phyloP scores from a whole-genome alignment of 352 stramenopile genomes.

The Globisporangium emineosum region DNA sequence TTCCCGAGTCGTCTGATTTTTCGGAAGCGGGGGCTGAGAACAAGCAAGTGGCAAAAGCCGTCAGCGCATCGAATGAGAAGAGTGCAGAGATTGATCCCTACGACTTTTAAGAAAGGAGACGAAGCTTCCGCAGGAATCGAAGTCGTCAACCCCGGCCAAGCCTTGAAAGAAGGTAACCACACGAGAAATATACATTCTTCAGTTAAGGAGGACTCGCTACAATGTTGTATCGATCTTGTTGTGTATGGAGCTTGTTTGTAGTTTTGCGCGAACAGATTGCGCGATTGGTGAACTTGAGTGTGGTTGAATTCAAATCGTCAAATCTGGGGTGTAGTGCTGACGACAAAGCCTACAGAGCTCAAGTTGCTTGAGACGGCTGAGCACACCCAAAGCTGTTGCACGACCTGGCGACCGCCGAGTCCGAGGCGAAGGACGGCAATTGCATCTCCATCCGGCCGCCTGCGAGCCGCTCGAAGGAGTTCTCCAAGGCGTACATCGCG shows the following conservation, averaged over 20 bases:
- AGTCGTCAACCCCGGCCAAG: too few species aligned
- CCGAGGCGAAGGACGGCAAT: constrained; percentile 56
- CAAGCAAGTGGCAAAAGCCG: background rate
- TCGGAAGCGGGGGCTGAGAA: background rate
- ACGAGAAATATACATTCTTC: too few species aligned
- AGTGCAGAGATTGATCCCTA: constrained; percentile 15
- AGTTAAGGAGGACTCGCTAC: too few species aligned
- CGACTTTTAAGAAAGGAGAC: constrained; percentile 8
- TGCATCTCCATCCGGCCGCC: constrained; percentile 55
- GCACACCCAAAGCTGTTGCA: constrained; percentile 74
- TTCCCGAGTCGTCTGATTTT: background rate
- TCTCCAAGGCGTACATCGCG: constrained; percentile 65
- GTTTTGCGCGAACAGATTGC: too few species aligned
- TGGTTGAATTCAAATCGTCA: too few species aligned
- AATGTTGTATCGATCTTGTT: too few species aligned
- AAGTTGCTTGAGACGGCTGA: constrained; percentile 57
- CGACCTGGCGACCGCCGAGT: constrained; percentile 65
- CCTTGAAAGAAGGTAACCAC: too few species aligned
- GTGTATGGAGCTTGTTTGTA: too few species aligned
- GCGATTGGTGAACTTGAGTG: too few species aligned
- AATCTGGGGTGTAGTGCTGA: too few species aligned
- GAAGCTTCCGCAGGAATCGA: background rate
- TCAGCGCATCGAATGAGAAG: background rate
- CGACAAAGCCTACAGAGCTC: constrained; percentile 27
- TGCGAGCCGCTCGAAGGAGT: constrained; percentile 47